phyloP scores from a whole-genome alignment of 1,139 yeast genomes.

The Diutina pseudorugosa region DNA sequence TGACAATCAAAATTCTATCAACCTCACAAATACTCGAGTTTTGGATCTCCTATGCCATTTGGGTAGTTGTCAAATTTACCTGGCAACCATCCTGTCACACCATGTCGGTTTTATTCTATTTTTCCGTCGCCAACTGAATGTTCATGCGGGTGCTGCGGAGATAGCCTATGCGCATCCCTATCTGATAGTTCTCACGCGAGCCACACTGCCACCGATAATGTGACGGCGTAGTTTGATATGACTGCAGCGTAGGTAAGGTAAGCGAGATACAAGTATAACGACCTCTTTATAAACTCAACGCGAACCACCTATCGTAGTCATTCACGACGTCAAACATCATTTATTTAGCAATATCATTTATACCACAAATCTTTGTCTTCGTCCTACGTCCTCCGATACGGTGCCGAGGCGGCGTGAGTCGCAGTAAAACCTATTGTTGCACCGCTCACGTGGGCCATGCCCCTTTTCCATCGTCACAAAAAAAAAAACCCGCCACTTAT shows the following conservation, averaged over 20 bases:
- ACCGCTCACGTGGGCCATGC: not conserved
- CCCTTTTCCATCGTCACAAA: not conserved
- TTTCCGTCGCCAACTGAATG: not conserved
- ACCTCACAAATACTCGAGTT: not conserved
- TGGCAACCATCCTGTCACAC: not conserved
- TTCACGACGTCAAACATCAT: too few relatives aligned
- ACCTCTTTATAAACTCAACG: too few relatives aligned
- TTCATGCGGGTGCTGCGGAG: not conserved
- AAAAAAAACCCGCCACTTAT: not conserved
- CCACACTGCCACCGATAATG: not conserved
- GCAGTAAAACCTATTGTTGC: not conserved
- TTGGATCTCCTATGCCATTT: not conserved
- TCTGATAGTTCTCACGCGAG: not conserved
- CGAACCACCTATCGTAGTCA: too few relatives aligned
- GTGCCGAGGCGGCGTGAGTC: not conserved
- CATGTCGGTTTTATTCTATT: not conserved
- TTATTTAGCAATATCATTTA: too few relatives aligned
- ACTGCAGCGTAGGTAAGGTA: too few relatives aligned
- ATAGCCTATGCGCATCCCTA: not conserved
- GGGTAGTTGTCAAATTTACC: not conserved
- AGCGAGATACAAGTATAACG: too few relatives aligned
- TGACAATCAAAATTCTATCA: too few relatives aligned
- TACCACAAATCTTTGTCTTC: not conserved
- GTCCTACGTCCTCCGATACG: not conserved
- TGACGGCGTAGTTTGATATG: too few relatives aligned